Conservation (phyloP, 345 rosid genomes). For the Conringia planisiliqua region DNA sequence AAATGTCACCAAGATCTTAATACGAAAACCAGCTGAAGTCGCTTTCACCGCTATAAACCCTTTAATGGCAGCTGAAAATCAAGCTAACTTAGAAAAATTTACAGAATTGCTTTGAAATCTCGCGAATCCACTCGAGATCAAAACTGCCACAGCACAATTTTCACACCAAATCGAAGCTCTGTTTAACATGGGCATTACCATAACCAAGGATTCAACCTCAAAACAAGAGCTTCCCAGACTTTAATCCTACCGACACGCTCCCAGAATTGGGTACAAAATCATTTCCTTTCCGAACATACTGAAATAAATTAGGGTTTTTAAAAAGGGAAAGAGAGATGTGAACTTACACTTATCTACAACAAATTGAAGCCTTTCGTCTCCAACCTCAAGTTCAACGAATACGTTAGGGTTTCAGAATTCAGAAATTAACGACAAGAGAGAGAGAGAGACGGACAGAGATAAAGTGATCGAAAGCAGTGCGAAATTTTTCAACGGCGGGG, state of each 20-base stretch:
- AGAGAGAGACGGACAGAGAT: constrained; percentile 29
- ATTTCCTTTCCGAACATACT: not conserved
- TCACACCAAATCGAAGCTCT: constrained; percentile 19
- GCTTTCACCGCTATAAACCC: not conserved
- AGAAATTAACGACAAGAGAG: constrained; percentile 25
- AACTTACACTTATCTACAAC: constrained; percentile 37
- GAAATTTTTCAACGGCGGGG: constrained; percentile 55
- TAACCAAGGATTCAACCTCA: not conserved
- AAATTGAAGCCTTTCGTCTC: constrained; percentile 30
- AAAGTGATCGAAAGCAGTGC: constrained; percentile 48
- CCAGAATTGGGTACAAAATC: not conserved
- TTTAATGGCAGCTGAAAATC: not conserved
- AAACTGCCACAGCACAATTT: constrained; percentile 9
- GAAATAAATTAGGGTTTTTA: constrained; percentile 46
- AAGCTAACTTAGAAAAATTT: not conserved
- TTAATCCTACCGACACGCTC: not conserved
- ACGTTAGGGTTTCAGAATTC: constrained; percentile 40
- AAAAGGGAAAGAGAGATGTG: constrained; percentile 15
- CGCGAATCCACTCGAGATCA: constrained; percentile 33
- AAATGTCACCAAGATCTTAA: not conserved
- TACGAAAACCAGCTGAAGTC: not conserved
- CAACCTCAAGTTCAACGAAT: constrained; percentile 13
- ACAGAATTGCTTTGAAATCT: constrained; percentile 1
- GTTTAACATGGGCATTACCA: not conserved
- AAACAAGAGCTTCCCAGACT: not conserved